Conservation (phyloP, 73 alveolate genomes). For the Tetrahymena thermophila region DNA sequence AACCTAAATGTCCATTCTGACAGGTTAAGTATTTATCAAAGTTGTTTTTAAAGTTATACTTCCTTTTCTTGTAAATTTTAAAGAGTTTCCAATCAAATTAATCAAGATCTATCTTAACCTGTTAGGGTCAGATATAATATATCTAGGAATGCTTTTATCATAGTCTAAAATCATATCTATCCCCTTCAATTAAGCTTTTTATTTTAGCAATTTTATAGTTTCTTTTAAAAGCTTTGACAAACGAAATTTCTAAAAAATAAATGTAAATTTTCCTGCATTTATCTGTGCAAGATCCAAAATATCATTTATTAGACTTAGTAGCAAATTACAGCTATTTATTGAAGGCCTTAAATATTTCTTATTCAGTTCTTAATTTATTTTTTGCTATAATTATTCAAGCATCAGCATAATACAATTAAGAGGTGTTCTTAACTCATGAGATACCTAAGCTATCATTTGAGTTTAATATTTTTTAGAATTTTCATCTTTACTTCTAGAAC, state of each 20-base stretch:
- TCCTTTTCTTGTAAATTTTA: background rate
- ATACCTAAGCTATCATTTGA: background rate
- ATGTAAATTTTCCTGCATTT: background rate
- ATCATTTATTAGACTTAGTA: conserved; percentile 15
- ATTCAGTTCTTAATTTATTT: background rate
- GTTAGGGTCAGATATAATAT: background rate
- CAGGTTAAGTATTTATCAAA: background rate
- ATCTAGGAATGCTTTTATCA: background rate
- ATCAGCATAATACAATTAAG: conserved; percentile 11
- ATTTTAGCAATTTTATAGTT: background rate
- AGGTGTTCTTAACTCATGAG: conserved; percentile 37
- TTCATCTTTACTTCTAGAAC: background rate
- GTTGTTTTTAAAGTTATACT: background rate
- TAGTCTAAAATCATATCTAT: background rate
- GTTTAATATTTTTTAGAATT: background rate
- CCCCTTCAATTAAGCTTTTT: background rate
- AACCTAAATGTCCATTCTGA: background rate
- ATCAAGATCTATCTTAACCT: background rate
- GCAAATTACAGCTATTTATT: background rate
- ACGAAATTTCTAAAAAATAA: background rate
- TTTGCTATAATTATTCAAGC: background rate
- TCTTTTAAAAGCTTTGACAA: background rate
- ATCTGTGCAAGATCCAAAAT: conserved; percentile 24
- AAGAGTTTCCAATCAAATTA: background rate
- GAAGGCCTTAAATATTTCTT: conserved; percentile 8